A percentile compares a stretch with the other conserved stretches of the same genome.
Conservation (phyloP, 805 yeast species). For the Candida vaughaniae region DNA sequence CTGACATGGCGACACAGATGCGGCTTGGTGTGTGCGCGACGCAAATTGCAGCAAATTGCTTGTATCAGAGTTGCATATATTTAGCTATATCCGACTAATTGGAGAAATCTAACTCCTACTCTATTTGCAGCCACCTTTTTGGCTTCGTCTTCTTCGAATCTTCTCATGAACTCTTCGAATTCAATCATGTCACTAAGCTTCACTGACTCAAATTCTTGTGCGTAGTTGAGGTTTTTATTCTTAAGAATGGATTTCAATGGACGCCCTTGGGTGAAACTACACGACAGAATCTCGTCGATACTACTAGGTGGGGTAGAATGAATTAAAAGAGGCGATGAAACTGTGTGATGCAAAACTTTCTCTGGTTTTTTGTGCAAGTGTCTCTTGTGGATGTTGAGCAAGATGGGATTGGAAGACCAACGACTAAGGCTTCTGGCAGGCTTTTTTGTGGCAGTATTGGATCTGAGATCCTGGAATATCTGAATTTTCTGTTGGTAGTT, state of each 20-base stretch:
- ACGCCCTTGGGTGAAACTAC: background rate
- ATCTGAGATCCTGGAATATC: background rate
- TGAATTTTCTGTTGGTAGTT: no score
- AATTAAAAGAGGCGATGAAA: no score
- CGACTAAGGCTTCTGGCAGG: background rate
- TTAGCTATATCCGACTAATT: background rate
- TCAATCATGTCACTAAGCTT: conserved; percentile 16
- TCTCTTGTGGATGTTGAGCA: background rate
- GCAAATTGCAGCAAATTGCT: background rate
- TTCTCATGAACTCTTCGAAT: conserved; percentile 18
- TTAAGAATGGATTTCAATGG: conserved; percentile 24
- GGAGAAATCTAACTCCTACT: background rate
- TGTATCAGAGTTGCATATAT: no score
- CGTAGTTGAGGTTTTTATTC: conserved; percentile 24
- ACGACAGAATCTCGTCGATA: background rate
- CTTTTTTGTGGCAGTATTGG: background rate
- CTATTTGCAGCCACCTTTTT: background rate
- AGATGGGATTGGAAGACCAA: background rate
- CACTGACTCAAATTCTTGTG: conserved; percentile 18
- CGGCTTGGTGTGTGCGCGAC: background rate
- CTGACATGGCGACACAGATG: background rate
- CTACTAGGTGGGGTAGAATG: background rate
- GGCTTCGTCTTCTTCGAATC: conserved; percentile 12
- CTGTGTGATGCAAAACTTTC: no score
- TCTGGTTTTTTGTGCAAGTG: no score